Conservation (phyloP, 148 eudicot genomes). For the Chenopodium quinoa region DNA sequence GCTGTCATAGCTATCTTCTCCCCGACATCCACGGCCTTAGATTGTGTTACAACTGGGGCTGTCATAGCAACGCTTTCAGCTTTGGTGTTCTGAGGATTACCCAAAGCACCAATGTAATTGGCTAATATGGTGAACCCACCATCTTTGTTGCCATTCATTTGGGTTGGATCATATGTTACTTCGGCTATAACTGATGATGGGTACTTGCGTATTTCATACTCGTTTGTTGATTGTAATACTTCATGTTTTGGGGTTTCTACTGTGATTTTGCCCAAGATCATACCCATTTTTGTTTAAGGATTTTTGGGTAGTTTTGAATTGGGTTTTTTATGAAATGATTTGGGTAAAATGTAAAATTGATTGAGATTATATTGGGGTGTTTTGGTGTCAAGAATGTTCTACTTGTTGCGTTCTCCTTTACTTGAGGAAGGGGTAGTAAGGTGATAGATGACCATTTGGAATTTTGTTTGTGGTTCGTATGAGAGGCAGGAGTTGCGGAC, state of each 20-base stretch:
- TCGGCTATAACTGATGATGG: conserved; percentile 53
- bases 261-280: conserved; percentile 54
- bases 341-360: not conserved
- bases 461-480: not conserved
- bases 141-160: conserved; percentile 60
- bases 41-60: conserved; percentile 36
- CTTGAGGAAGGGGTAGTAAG: conserved; percentile 13
- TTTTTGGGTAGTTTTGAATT: not conserved
- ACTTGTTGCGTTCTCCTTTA: not conserved
- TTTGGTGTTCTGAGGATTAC: conserved; percentile 54
- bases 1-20: conserved; percentile 54
- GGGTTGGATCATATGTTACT: conserved; percentile 57
- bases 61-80: conserved; percentile 61
- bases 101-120: conserved; percentile 70
- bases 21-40: not conserved
- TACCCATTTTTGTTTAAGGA: conserved; percentile 38
- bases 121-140: conserved; percentile 69
- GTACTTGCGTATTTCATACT: conserved; percentile 74
- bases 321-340: not conserved
- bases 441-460: not conserved
- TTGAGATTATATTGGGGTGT: not conserved
- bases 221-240: conserved; percentile 35
- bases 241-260: conserved; percentile 67
- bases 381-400: not conserved
- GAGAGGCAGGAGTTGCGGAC: conserved; percentile 14